Base-by-base conservation (phyloP, 345 rosid genomes). In the Clausena lansium region DNA sequence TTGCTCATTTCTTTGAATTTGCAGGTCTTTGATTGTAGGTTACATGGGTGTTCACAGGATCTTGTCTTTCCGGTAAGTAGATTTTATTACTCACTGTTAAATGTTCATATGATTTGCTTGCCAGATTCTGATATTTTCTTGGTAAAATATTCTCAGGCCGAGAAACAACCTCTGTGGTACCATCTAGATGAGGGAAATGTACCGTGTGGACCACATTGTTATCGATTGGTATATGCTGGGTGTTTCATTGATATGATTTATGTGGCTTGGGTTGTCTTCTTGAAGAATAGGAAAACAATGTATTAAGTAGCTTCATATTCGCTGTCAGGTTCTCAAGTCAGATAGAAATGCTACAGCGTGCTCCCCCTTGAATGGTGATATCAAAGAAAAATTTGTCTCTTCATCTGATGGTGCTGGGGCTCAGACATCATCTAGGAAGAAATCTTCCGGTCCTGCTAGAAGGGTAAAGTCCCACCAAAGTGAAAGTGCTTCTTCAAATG, bases 21-120 rank as follows among this genome's bases (percentile, higher is more conserved):
- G 84, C 88, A 96, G 99, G 98, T 96, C 11, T 96, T 96, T 83
- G 98, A 96, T 81, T 96, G 99, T 89, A 91, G 97, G 80, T 93
- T 96, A 64, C 99, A 96, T 66, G 99, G 99, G 66, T 94, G 99
- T 85, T 96, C 99, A 15, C 99, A 96, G 86, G 99, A 96, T 86
- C 98, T 96, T 77, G 85, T 96, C 77, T 93, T 88, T 85, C 98
- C 98, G n/a, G 98, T 96, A 81, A 87, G 97, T 87, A 50, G 80
- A 33, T 69, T 83, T 77, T 66, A 73, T 67, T 69, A 76, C 33
- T 82, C 70, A 76, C 50, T 59, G 45, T 82, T 81, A 68, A 69
- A 78, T 30, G 75, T 68, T 63, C 81, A 76, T 68, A 39, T 19
- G 33, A 72, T 63, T 67, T 27, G 76, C 52, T 75, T 65, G 70